These are phyloP conservation scores for Hymenoscyphus scutula DNA, from an alignment of 2,329 filamentous ascomycete species.

Conservation along the genomic window DNA sequence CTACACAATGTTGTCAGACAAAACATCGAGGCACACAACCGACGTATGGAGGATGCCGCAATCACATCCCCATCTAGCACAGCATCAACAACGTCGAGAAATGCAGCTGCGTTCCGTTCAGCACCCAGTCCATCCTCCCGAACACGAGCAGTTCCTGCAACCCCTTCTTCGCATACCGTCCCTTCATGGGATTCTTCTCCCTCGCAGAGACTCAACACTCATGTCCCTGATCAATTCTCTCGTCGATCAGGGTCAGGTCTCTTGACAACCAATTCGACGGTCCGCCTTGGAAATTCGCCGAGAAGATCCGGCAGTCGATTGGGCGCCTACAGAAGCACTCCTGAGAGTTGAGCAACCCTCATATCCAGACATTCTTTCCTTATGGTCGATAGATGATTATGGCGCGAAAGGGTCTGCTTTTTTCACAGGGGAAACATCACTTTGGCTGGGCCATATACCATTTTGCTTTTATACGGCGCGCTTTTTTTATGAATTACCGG, in stretches of 20 bases:
- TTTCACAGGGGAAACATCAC: not conserved
- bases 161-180: conserved; percentile 7
- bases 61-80: conserved; percentile 16
- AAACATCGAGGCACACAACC: conserved; percentile 27
- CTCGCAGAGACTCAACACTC: conserved; percentile 11
- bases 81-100: conserved; percentile 13
- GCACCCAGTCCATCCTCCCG: conserved; percentile 13
- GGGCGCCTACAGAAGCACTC: not conserved
- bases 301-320: conserved; percentile 5
- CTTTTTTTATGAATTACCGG: conserved; percentile 8
- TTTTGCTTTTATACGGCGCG: conserved; percentile 10
- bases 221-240: conserved; percentile 18
- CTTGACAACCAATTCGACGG: not conserved
- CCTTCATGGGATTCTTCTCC: conserved; percentile 3
- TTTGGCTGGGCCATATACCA: conserved; percentile 22
- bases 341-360: not conserved
- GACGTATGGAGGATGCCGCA: conserved; percentile 20
- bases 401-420: not conserved
- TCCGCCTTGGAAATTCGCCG: not conserved
- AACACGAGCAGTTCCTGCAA: conserved; percentile 11
- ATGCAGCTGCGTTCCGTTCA: conserved; percentile 9
- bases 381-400: not conserved
- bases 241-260: conserved; percentile 17
- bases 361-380: not conserved
- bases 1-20: conserved; percentile 51